Evolutionary conservation across 2,329 filamentous ascomycete species (phyloP).

Genomic region (Fusarium brachygibbosum): DNA sequence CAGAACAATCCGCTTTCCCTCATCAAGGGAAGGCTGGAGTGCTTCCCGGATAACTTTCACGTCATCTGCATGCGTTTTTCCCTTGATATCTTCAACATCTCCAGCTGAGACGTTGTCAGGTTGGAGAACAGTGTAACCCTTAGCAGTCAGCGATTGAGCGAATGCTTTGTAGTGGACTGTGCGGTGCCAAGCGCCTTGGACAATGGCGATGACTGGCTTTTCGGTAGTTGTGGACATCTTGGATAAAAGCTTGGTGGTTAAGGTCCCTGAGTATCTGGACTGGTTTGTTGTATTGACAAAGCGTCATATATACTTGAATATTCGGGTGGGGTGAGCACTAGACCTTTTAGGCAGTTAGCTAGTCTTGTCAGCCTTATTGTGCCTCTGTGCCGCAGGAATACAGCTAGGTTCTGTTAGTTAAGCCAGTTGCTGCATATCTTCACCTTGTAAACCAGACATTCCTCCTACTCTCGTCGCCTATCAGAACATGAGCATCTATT

Average conservation of each 20-base stretch:
- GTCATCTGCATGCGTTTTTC: constrained; percentile 23
- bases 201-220: constrained; percentile 17
- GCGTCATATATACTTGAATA: background rate
- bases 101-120: constrained; percentile 11
- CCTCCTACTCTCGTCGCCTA: too few species aligned
- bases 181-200: constrained; percentile 30
- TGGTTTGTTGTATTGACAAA: background rate
- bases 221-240: background rate
- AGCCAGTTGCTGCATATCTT: too few species aligned
- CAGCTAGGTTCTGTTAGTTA: too few species aligned
- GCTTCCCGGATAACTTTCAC: background rate
- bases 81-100: background rate
- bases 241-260: too few species aligned
- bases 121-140: constrained; percentile 12
- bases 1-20: constrained; percentile 27
- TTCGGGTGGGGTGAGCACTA: background rate
- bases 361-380: background rate
- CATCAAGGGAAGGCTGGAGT: background rate
- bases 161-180: constrained; percentile 18
- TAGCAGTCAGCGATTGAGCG: background rate
- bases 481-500: too few species aligned
- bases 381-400: too few species aligned
- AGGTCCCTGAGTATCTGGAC: background rate
- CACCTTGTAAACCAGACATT: too few species aligned
- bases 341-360: background rate